Evolutionary conservation across 2,329 filamentous ascomycete species (phyloP).

Genomic region (Alternaria viburni): DNA sequence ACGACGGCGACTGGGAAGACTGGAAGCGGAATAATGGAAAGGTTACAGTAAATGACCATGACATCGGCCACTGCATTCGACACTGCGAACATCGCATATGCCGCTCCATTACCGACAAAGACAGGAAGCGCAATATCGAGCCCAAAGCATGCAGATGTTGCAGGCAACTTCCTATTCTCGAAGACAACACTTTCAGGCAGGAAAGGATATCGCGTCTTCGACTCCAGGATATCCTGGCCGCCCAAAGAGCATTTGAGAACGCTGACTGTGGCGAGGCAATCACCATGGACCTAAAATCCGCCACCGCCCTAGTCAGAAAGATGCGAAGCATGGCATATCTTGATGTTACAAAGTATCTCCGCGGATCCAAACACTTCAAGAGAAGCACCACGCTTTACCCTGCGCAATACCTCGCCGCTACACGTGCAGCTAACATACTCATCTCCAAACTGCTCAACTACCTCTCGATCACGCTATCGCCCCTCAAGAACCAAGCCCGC

Average conservation of each 20-base stretch:
- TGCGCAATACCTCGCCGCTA: not conserved
- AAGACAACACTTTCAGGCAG: not conserved
- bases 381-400: not conserved
- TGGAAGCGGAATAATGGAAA: not conserved
- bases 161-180: not conserved
- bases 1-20: not conserved
- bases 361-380: not conserved
- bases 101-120: not conserved
- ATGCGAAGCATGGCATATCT: not conserved
- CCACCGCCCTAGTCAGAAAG: not conserved
- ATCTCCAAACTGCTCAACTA: not conserved
- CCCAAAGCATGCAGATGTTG: not conserved
- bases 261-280: not conserved
- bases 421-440: not conserved
- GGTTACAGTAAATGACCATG: not conserved
- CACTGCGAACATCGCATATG: not conserved
- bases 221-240: not conserved
- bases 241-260: not conserved
- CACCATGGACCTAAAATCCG: not conserved
- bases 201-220: not conserved
- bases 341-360: not conserved
- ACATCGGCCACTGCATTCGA: not conserved
- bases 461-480: not conserved
- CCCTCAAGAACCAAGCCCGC: not conserved
- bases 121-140: not conserved